Conservation (phyloP, 2,329 filamentous ascomycete species). For the Chaetomium strumarium region DNA sequence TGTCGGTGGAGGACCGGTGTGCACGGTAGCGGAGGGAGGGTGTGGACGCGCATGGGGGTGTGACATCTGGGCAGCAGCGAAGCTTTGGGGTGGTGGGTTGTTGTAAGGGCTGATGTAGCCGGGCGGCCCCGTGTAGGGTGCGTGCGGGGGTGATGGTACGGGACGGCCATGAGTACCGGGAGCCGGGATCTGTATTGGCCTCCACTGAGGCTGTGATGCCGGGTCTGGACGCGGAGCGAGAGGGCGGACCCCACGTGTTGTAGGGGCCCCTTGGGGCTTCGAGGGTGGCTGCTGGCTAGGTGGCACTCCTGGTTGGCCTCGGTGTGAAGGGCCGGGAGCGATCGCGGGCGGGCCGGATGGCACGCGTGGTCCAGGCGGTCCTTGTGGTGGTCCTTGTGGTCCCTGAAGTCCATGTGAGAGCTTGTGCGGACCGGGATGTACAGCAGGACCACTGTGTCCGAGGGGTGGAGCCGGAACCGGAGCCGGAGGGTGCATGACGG, state of each 20-base stretch:
- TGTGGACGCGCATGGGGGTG: not conserved
- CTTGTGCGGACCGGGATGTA: not conserved
- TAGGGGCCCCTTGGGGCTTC: not conserved
- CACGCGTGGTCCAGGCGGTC: no score
- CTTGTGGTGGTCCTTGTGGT: no score
- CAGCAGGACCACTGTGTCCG: not conserved
- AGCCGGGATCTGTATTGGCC: not conserved
- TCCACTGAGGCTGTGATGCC: not conserved
- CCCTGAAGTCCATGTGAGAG: not conserved
- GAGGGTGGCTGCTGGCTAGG: not conserved
- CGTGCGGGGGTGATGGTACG: not conserved
- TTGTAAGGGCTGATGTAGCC: not conserved
- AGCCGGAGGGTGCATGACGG: not conserved
- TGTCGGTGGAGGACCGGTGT: not conserved
- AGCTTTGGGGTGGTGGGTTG: not conserved
- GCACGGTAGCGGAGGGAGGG: not conserved
- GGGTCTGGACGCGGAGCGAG: not conserved
- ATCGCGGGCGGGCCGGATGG: no score
- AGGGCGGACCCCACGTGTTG: not conserved
- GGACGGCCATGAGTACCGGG: not conserved
- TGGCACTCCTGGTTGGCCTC: slow-evolving; percentile 1
- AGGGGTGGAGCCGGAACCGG: not conserved
- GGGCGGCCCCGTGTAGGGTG: not conserved
- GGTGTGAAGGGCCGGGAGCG: not conserved
- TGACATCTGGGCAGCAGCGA: not conserved